Evolutionary conservation across 2,329 filamentous ascomycete species (phyloP), one percentile per base, ranked within the genome.

Genomic region (Aspergillus novofumigatus): DNA sequence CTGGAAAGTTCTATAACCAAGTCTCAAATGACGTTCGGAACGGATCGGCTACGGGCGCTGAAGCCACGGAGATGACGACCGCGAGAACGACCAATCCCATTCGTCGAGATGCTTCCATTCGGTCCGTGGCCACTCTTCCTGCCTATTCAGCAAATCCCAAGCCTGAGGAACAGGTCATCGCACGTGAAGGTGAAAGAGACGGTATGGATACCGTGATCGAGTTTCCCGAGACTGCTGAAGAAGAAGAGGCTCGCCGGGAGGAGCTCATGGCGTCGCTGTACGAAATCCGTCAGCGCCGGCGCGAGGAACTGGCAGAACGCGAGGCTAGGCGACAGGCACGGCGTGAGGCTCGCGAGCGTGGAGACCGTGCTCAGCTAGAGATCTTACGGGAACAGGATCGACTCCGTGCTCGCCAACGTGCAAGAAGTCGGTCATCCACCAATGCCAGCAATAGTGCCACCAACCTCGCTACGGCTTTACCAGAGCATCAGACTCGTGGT

Each of bases 91-190:
- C 63, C 49, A 58, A 60, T 20, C 58, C 75, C 71, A 85, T 96
- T 11, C 90, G 93, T 69, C 85, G 93, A 32, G 89, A 93, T 66
- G 92, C 90, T 1, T 95, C 91, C 8, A 82, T 97, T 49, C 87
- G 93, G 55, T 96, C 91, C n/a, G 86, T 97, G 55, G 94, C 97
- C 83, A 97, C 94, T 0, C 78, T 99, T 2, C 94, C 94, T 0
- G 84, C 90, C 0, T 99, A 99, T 72, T 87, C 89, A 2, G 83
- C 82, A 17, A 85, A 85, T 28, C 85, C 91, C 0, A 81, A 85
- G 51, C 87, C 89, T 21, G 87, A 85, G 49, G 94, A 99, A 73
- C 87, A 87, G 64, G 86, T 97, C 1, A 81, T 97, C 50, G 94
- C 87, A 7, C 84, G 92, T 4, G 94, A 96, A 73, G 94, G 94